These are phyloP conservation scores for Excoecaria cochinchinensis DNA, from an alignment of 345 rosid genomes.

Conservation along the genomic window DNA sequence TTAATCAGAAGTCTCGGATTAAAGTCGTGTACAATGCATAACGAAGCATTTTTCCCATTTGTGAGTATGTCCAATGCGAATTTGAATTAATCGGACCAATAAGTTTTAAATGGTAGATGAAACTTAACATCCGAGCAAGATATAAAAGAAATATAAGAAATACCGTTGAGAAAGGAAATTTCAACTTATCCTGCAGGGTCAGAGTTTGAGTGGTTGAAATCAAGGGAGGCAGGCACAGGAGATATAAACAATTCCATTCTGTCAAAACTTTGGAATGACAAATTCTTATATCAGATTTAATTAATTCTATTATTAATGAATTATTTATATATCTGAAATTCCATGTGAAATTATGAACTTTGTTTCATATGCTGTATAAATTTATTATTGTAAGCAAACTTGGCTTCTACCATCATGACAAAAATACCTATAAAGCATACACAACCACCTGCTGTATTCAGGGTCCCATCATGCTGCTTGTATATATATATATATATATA, in stretches of 20 bases:
- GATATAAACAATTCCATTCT: not conserved
- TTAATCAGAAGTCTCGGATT: no score
- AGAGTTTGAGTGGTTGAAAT: no score
- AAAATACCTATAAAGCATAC: slow-evolving; percentile 14
- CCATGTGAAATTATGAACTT: slow-evolving; percentile 31
- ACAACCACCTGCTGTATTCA: not conserved
- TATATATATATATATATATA: not conserved
- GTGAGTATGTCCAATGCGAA: no score
- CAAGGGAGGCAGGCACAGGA: not conserved
- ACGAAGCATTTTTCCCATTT: no score
- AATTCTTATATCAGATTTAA: no score
- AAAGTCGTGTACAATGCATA: no score
- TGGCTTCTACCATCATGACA: slow-evolving; percentile 25
- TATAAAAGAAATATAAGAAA: not conserved
- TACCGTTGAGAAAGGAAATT: not conserved
- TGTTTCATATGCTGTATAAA: slow-evolving; percentile 18
- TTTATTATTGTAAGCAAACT: slow-evolving; percentile 2
- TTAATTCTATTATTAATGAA: not conserved
- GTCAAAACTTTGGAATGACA: slow-evolving; percentile 21
- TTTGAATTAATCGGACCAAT: no score
- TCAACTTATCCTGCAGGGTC: no score
- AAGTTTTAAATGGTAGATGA: no score
- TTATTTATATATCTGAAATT: slow-evolving; percentile 13
- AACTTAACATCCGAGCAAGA: no score
- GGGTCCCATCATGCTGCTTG: slow-evolving; percentile 31